Conservation (phyloP, 2,329 filamentous ascomycete genomes). For the Paradendryphiella salina region DNA sequence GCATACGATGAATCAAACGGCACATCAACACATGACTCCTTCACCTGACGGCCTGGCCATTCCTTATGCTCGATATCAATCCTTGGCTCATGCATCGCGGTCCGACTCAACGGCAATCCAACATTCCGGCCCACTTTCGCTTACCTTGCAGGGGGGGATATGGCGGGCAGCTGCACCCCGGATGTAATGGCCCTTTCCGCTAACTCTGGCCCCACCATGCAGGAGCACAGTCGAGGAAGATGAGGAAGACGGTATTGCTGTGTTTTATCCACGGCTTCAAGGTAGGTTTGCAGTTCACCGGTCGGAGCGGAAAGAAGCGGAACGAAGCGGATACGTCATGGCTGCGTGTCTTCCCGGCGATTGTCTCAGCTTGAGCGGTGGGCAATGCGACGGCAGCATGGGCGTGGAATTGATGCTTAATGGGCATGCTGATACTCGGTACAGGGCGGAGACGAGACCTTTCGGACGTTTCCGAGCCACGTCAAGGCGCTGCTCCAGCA, state of each 20-base stretch:
- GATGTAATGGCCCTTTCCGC: slow-evolving; percentile 27
- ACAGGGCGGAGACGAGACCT: slow-evolving; percentile 76
- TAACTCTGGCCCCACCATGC: slow-evolving; percentile 31
- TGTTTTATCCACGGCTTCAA: slow-evolving; percentile 92
- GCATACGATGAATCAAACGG: slow-evolving; percentile 2
- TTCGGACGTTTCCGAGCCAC: slow-evolving; percentile 74
- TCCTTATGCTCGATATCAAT: background rate
- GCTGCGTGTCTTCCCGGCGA: background rate
- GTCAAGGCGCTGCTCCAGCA: slow-evolving; percentile 66
- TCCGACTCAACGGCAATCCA: background rate
- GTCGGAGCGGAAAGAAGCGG: too few relatives aligned
- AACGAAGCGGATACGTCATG: slow-evolving; percentile 3
- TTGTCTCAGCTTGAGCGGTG: slow-evolving; percentile 1
- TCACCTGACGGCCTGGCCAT: background rate
- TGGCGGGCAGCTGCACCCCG: slow-evolving; percentile 22
- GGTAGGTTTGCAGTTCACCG: slow-evolving; percentile 46
- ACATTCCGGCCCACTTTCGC: slow-evolving; percentile 5
- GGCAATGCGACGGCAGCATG: background rate
- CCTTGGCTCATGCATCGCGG: slow-evolving; percentile 2
- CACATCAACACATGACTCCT: background rate
- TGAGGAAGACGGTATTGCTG: slow-evolving; percentile 78
- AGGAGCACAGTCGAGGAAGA: slow-evolving; percentile 50
- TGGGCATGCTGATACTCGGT: slow-evolving; percentile 16
- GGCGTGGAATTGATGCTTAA: background rate
- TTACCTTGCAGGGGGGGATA: too few relatives aligned